Evolutionary conservation across 108 stramenopile species (phyloP).

Genomic region (Aurantiochytrium sp.): DNA sequence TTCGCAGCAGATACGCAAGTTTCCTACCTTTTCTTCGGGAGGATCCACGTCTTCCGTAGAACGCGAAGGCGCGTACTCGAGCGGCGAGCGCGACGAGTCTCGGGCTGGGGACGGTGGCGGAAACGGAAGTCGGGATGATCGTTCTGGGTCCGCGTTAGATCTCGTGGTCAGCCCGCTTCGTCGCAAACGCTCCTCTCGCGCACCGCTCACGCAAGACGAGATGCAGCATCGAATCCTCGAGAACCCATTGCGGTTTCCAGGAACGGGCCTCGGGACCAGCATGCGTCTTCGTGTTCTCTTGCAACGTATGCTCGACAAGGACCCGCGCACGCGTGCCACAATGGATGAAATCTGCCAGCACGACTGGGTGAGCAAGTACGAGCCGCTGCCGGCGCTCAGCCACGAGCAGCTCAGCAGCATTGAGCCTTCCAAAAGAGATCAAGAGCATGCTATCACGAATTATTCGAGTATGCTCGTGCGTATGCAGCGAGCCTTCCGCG

Average conservation of each 20-base stretch:
- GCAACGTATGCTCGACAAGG: slow-evolving; percentile 14
- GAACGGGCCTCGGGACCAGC: background rate
- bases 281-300: background rate
- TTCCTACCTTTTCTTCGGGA: background rate
- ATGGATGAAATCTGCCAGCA: background rate
- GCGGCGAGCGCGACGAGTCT: background rate
- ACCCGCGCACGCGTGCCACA: background rate
- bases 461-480: background rate
- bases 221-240: slow-evolving; percentile 1
- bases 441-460: background rate
- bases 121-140: background rate
- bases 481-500: background rate
- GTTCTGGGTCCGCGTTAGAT: background rate
- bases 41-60: background rate
- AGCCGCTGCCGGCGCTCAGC: background rate
- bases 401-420: background rate
- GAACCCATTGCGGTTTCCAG: background rate
- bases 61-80: background rate
- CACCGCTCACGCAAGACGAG: background rate
- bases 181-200: background rate
- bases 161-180: background rate
- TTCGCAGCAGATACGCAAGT: background rate
- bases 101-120: background rate
- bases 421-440: background rate
- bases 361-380: background rate